These are phyloP conservation scores for Suhomyces tanzawaensis DNA, from an alignment of 805 yeast species.

Conservation along the genomic window DNA sequence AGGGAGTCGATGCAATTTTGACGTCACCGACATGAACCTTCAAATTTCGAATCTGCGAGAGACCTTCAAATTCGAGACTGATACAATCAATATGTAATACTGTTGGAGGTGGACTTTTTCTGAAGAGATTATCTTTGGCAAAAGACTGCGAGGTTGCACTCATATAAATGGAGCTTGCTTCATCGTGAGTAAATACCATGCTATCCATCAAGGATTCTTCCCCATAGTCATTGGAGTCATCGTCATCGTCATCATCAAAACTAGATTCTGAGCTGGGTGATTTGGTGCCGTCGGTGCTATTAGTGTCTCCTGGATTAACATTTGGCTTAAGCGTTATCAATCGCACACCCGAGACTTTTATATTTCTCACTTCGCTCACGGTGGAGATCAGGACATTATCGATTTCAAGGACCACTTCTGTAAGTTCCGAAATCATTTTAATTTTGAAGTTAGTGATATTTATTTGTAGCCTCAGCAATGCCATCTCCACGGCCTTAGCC, in stretches of 20 bases:
- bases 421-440: conserved; percentile 47
- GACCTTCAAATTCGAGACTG: conserved; percentile 49
- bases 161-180: conserved; percentile 73
- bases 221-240: conserved; percentile 17
- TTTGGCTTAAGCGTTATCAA: conserved; percentile 42
- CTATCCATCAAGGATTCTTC: conserved; percentile 50
- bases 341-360: conserved; percentile 39
- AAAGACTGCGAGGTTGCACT: conserved; percentile 67
- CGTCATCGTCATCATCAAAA: conserved; percentile 7
- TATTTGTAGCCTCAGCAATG: conserved; percentile 58
- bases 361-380: conserved; percentile 45
- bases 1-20: conserved; percentile 44
- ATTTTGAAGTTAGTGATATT: conserved; percentile 46
- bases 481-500: conserved; percentile 65
- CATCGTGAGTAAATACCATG: conserved; percentile 63
- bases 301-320: conserved; percentile 27
- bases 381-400: conserved; percentile 36
- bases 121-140: conserved; percentile 5
- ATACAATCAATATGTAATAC: conserved; percentile 36
- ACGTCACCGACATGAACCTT: conserved; percentile 39
- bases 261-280: conserved; percentile 7
- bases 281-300: not conserved
- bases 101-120: conserved; percentile 12
- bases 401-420: conserved; percentile 33
- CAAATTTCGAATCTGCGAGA: conserved; percentile 31